phyloP scores from a whole-genome alignment of 108 stramenopile species.

The Schizochytrium sp. region DNA sequence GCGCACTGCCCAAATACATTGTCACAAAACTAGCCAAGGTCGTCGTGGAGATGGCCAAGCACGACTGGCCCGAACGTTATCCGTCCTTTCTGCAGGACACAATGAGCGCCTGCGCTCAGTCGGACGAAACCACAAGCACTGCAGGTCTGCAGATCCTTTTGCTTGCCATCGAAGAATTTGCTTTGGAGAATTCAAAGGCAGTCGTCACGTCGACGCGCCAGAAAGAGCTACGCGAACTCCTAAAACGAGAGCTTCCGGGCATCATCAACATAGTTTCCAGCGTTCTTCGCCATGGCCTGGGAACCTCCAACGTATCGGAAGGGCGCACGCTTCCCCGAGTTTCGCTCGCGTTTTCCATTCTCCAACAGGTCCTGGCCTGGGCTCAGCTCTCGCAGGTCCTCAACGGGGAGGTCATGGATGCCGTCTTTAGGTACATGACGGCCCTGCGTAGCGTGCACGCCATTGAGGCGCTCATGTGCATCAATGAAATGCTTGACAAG shows the following conservation, averaged over 20 bases:
- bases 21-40: background rate
- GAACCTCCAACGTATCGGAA: background rate
- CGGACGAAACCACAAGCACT: background rate
- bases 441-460: background rate
- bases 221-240: background rate
- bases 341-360: background rate
- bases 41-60: slow-evolving; percentile 8
- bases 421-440: background rate
- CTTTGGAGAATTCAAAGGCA: background rate
- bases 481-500: slow-evolving; percentile 5
- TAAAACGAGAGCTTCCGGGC: background rate
- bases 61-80: background rate
- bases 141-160: background rate
- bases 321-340: background rate
- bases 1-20: background rate
- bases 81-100: background rate
- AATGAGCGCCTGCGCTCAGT: background rate
- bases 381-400: background rate
- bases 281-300: background rate
- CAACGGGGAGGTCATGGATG: background rate
- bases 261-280: background rate
- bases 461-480: slow-evolving; percentile 10
- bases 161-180: background rate
- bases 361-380: background rate
- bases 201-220: background rate